Evolutionary conservation across 164 flowering plant genomes (phyloP), one percentile per base, ranked within the genome.

Genomic region (Kingdonia uniflora): DNA sequence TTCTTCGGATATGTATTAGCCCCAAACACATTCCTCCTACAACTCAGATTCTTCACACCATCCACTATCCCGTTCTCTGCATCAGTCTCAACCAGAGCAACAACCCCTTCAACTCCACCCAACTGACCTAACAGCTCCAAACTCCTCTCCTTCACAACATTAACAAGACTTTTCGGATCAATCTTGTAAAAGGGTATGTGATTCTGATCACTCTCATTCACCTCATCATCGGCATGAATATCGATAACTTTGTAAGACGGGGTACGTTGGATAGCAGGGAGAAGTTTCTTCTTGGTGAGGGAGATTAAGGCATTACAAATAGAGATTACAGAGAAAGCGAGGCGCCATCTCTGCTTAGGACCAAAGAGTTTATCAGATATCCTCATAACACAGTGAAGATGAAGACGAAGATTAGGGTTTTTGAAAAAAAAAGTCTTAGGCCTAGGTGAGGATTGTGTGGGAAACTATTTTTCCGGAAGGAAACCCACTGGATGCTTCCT

Each of bases 1-100:
- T 63, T 72, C 63, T 62, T 76, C 1, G 16, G 19, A 25, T 67
- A 71, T 11, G 51, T 64, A 26, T 76, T 74, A 0, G 57, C 20
- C 1, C 81, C 81, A 20, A 71, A 76, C 2, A 22, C 37, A 14
- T 54, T 17, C 1, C 1, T 48, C 6, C 75, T 41, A 1, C 2
- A 12, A 0, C 0, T 1, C 2, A 72, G 25, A 33, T 69, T 65
- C 42, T 62, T 61, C 15, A 26, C 52, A 8, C 12, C 49, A 1
- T 47, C 65, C 6, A 10, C 19, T 5, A 72, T 57, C 5, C 80
- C 80, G 11, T 37, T 16, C 14, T 54, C 50, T 1, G 13, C 12
- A 16, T 72, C 55, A 6, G 69, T 65, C 41, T 17, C 11, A 11
- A 72, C 64, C 26, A 37, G 5, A 0, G 2, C 5, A 6, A 56